Base-by-base conservation (phyloP, 2,329 filamentous ascomycete species). In the Aureobasidium uvarum region DNA sequence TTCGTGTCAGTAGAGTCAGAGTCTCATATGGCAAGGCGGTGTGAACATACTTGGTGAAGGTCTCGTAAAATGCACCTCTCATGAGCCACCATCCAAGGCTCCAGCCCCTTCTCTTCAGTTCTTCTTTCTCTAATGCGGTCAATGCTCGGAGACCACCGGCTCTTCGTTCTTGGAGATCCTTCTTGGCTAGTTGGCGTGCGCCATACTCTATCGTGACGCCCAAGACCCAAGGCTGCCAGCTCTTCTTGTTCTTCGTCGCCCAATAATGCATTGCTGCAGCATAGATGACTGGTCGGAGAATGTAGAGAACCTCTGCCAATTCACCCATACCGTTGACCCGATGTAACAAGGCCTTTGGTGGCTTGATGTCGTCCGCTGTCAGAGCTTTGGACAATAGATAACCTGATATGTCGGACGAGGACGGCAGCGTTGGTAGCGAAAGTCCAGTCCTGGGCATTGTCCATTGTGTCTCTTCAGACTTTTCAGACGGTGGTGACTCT, bases 11-110 rank as follows among this genome's bases (percentile, higher is more conserved):
- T 66, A 38, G 20, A 50, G 39, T 36, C 41, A 36, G 13, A 18
- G 4, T 45, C 11, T 13, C n/a, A 39, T 31, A 16, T 33, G 18
- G 8, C 70, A 59, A 28, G 20, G 11, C 25, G 43, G 11, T n/a
- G n/a, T 25, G 50, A 73, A 52, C 82, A 71, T 77, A 85, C 83
- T 83, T 85, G 55, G 92, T 96, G 67, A 97, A 83, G 72, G 92
- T 91, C 77, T 98, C 91, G 77, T 99, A 99, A 72, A 96, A 96
- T 2, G 93, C 92, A n/a, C 95, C 94, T 67, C 94, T 86, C 91
- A 99, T 95, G 31, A 85, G 80, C 95, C 95, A 99, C 94, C 95
- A 98, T 23, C 88, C 90, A 82, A 97, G 89, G 1, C 87, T 88
- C 92, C 92, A 96, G 45, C 90, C 92, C 68, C 95, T 84, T 78